phyloP scores from a whole-genome alignment of 371 early-diverging fungal genomes.

The Actinomortierella wolfii region DNA sequence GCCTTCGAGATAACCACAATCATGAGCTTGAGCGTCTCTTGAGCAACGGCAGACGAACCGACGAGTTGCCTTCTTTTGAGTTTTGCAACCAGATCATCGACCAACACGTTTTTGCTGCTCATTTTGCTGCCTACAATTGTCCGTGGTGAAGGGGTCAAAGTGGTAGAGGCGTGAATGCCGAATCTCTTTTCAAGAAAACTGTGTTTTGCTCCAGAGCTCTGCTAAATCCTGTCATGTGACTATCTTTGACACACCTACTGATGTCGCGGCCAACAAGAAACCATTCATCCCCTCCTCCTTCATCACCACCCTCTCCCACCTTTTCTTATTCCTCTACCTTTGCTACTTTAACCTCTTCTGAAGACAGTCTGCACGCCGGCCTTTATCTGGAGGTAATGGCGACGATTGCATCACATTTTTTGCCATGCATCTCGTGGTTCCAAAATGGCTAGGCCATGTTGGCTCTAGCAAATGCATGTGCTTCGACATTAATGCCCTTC shows the following conservation, averaged over 20 bases:
- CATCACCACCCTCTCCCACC: background rate
- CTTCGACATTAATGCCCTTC: no score
- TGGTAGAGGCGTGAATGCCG: background rate
- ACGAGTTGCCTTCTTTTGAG: slow-evolving; percentile 66
- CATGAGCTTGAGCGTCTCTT: slow-evolving; percentile 81
- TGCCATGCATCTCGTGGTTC: no score
- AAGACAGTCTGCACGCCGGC: background rate
- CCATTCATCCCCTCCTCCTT: slow-evolving; percentile 7
- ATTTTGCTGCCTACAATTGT: slow-evolving; percentile 6
- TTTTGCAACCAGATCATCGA: slow-evolving; percentile 47
- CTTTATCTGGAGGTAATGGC: background rate
- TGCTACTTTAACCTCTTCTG: background rate
- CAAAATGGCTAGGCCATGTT: no score
- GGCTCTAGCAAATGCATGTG: no score
- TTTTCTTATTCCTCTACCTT: background rate
- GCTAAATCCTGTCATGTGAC: background rate
- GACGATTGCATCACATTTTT: background rate
- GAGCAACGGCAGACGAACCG: slow-evolving; percentile 76
- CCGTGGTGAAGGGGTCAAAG: background rate
- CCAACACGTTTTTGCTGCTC: slow-evolving; percentile 27
- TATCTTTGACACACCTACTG: background rate
- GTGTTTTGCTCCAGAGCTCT: background rate
- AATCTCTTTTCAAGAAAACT: background rate
- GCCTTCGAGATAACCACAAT: slow-evolving; percentile 77
- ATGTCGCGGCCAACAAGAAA: background rate